These are phyloP conservation scores for Xylariaceae sp. DNA, from an alignment of 2,329 filamentous ascomycete species.

Conservation along the genomic window DNA sequence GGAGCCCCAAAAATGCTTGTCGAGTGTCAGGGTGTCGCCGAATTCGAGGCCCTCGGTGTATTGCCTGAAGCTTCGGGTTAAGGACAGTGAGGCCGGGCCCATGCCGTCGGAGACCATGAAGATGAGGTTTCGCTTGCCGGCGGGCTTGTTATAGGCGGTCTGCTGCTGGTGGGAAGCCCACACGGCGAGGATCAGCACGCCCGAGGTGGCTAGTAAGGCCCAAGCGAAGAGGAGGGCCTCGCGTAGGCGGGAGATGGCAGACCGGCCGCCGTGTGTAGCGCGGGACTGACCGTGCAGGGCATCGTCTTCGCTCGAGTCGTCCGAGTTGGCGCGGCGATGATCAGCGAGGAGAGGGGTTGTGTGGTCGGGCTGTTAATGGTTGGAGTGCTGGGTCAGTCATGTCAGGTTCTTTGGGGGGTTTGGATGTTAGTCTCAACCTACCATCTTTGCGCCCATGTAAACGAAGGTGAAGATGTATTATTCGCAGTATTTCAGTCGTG, in stretches of 20 bases:
- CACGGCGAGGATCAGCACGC: slow-evolving; percentile 77
- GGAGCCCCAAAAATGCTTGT: slow-evolving; percentile 85
- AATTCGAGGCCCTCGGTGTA: slow-evolving; percentile 67
- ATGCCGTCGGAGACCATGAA: slow-evolving; percentile 99
- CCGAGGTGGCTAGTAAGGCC: slow-evolving; percentile 76
- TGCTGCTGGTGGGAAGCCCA: slow-evolving; percentile 66
- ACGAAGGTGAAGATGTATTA: too few species aligned
- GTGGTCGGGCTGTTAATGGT: slow-evolving; percentile 18
- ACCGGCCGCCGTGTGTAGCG: slow-evolving; percentile 20
- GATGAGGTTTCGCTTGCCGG: slow-evolving; percentile 83
- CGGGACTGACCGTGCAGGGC: slow-evolving; percentile 30
- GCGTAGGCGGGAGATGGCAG: slow-evolving; percentile 47
- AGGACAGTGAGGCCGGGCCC: slow-evolving; percentile 84
- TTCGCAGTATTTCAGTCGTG: too few species aligned
- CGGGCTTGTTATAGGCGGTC: slow-evolving; percentile 36
- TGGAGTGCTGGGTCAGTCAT: slow-evolving; percentile 1
- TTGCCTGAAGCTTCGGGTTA: slow-evolving; percentile 86
- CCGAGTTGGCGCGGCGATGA: slow-evolving; percentile 22
- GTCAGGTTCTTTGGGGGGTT: neutral
- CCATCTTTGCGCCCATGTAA: too few species aligned
- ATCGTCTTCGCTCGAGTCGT: slow-evolving; percentile 30
- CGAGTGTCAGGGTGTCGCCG: slow-evolving; percentile 72
- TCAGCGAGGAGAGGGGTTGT: slow-evolving; percentile 31
- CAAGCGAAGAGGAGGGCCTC: slow-evolving; percentile 76
- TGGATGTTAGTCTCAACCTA: too few species aligned